A percentile compares a stretch with the other conserved stretches of the same genome.
phyloP scores from a whole-genome alignment of 2,329 filamentous ascomycete species.

The Periconia sp. region DNA sequence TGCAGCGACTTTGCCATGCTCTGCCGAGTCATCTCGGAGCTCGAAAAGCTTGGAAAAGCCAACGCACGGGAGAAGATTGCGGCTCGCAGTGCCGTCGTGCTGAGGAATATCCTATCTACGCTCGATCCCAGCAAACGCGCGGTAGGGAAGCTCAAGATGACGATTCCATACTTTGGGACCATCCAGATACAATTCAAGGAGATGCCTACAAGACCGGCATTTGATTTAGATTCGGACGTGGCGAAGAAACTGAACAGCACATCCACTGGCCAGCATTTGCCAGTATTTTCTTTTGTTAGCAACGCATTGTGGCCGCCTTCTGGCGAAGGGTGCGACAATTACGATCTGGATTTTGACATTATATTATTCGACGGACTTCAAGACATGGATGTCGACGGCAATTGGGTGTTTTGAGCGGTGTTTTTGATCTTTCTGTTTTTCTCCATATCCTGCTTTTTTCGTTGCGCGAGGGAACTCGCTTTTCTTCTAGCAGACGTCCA shows the following conservation, averaged over 20 bases:
- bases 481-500: not conserved
- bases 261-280: constrained; percentile 25
- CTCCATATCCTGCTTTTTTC: not conserved
- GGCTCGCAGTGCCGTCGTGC: constrained; percentile 30
- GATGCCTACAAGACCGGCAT: constrained; percentile 28
- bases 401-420: constrained; percentile 33
- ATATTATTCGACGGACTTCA: constrained; percentile 39
- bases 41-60: constrained; percentile 37
- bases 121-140: constrained; percentile 31
- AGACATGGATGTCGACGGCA: constrained; percentile 35
- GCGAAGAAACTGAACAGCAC: constrained; percentile 28
- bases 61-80: constrained; percentile 39
- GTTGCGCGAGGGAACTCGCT: not conserved
- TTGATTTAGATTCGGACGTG: constrained; percentile 33
- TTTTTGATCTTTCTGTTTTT: not conserved
- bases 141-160: constrained; percentile 23
- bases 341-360: constrained; percentile 35
- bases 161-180: constrained; percentile 38
- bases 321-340: constrained; percentile 12
- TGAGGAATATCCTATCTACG: constrained; percentile 37
- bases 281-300: constrained; percentile 38
- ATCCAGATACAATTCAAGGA: constrained; percentile 33
- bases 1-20: constrained; percentile 41
- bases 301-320: constrained; percentile 35
- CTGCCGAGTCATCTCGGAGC: constrained; percentile 36